Evolutionary conservation across 139 green algal genomes (phyloP).

Genomic region (Chlamydomonas sp.): DNA sequence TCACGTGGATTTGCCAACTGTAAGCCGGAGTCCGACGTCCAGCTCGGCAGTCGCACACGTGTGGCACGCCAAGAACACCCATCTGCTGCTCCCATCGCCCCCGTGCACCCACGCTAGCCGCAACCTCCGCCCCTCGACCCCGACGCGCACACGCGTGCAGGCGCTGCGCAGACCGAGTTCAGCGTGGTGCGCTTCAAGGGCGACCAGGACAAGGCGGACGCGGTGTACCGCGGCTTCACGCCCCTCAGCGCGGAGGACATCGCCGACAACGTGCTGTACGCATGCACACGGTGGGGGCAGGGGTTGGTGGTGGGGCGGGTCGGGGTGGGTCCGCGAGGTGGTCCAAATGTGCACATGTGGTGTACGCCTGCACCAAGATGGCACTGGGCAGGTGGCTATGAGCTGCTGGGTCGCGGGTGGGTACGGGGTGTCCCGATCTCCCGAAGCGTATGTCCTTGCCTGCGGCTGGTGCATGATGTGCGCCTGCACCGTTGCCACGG

Average conservation of each 20-base stretch:
- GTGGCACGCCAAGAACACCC: too few relatives aligned
- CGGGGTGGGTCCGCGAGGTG: neutral
- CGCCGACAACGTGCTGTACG: slow-evolving; percentile 89
- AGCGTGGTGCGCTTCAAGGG: slow-evolving; percentile 74
- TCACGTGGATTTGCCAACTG: too few relatives aligned
- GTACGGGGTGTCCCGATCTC: too few relatives aligned
- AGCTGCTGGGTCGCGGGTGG: too few relatives aligned
- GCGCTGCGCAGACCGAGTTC: slow-evolving; percentile 88
- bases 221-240: slow-evolving; percentile 80
- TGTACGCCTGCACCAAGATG: too few relatives aligned
- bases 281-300: slow-evolving; percentile 59
- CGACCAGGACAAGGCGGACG: slow-evolving; percentile 35
- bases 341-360: too few relatives aligned
- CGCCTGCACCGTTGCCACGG: too few relatives aligned
- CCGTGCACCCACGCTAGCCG: neutral
- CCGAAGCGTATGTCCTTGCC: too few relatives aligned
- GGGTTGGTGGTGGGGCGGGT: neutral
- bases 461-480: too few relatives aligned
- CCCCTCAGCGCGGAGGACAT: slow-evolving; percentile 80
- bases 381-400: too few relatives aligned
- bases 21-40: too few relatives aligned
- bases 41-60: too few relatives aligned
- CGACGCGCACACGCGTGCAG: slow-evolving; percentile 10
- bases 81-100: neutral
- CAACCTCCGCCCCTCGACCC: neutral